Conservation (phyloP, 768 basidiomycete species). For the Mycena polygramma region DNA sequence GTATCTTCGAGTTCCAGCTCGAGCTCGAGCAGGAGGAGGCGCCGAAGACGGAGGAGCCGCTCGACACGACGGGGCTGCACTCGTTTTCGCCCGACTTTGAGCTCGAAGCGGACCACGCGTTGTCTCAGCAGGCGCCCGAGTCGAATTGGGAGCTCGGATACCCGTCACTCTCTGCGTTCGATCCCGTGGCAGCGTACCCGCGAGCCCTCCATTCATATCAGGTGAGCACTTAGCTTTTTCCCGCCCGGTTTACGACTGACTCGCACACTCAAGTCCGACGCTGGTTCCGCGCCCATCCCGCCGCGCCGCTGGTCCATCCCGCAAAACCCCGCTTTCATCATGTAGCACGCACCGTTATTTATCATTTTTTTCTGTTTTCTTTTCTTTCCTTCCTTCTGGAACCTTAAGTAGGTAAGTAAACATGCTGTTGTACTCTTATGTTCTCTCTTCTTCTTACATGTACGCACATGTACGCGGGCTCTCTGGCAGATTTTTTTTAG, state of each 20-base stretch:
- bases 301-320: conserved; percentile 29
- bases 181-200: conserved; percentile 32
- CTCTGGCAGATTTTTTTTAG: background rate
- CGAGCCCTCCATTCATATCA: conserved; percentile 24
- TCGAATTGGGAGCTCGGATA: conserved; percentile 37
- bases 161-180: conserved; percentile 24
- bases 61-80: conserved; percentile 43
- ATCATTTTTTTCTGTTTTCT: background rate
- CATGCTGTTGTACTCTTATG: conserved; percentile 24
- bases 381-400: conserved; percentile 7
- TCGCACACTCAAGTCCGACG: background rate
- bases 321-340: conserved; percentile 3
- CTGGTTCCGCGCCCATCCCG: conserved; percentile 1
- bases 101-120: conserved; percentile 40
- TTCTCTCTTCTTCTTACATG: conserved; percentile 9
- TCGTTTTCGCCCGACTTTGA: conserved; percentile 57
- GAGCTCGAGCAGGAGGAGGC: conserved; percentile 39
- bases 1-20: conserved; percentile 77
- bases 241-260: background rate
- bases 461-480: background rate
- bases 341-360: conserved; percentile 23
- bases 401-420: conserved; percentile 27
- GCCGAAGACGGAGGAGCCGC: background rate
- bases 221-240: conserved; percentile 1
- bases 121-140: conserved; percentile 15